These are phyloP conservation scores for Mycogone perniciosa DNA, from an alignment of 2,329 filamentous ascomycete species.

Conservation along the genomic window DNA sequence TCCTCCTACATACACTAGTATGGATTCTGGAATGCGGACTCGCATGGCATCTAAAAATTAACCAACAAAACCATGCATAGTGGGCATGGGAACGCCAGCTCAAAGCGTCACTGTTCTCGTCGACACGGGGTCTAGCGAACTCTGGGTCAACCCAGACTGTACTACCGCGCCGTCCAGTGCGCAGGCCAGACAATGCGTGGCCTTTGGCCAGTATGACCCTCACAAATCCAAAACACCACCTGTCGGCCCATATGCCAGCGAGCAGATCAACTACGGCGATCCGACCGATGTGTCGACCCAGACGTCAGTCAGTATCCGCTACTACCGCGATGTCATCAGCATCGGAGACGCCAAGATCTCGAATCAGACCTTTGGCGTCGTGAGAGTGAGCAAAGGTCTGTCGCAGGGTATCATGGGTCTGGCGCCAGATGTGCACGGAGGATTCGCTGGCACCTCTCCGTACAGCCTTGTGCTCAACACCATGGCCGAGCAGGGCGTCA, in stretches of 20 bases:
- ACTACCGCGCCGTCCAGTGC: constrained; percentile 28
- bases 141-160: constrained; percentile 51
- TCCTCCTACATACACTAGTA: neutral
- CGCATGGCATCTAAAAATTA: neutral
- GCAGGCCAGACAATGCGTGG: constrained; percentile 31
- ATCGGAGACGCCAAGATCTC: constrained; percentile 37
- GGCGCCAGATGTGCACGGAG: constrained; percentile 34
- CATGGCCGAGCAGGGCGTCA: constrained; percentile 40
- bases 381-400: constrained; percentile 38
- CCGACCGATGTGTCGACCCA: constrained; percentile 27
- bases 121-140: constrained; percentile 48
- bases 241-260: constrained; percentile 29
- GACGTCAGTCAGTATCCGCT: constrained; percentile 37
- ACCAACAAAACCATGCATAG: constrained; percentile 21
- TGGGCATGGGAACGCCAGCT: constrained; percentile 36
- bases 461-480: constrained; percentile 51
- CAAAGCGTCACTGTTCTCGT: constrained; percentile 42
- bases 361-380: constrained; percentile 46
- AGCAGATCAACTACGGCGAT: constrained; percentile 36
- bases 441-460: constrained; percentile 30
- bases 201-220: constrained; percentile 40
- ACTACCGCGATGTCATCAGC: constrained; percentile 40
- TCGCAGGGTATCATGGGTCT: constrained; percentile 48
- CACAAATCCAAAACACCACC: constrained; percentile 33
- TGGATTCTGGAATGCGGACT: neutral